These are phyloP conservation scores for Geoglossum glabrum DNA, from an alignment of 495 filamentous ascomycete species.

Conservation along the genomic window DNA sequence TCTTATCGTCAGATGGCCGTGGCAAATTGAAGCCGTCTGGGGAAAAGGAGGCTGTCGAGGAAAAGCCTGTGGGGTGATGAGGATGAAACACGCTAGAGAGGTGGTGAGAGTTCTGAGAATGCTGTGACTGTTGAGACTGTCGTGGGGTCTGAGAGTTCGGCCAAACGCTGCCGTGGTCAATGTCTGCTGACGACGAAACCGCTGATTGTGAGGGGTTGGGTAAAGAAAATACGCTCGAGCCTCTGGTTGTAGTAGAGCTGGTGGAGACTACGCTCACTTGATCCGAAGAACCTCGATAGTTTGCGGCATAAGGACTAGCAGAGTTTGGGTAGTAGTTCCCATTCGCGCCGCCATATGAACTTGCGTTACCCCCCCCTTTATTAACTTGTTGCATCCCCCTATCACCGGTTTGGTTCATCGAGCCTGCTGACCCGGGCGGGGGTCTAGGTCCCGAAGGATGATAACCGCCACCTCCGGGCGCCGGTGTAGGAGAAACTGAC, in stretches of 20 bases:
- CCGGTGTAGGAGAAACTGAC: conserved; percentile 35
- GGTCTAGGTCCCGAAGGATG: conserved; percentile 50
- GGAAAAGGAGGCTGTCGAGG: conserved; percentile 28
- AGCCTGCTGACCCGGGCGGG: conserved; percentile 26
- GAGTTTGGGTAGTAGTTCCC: conserved; percentile 41
- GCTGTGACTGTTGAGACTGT: conserved; percentile 3
- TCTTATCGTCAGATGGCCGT: conserved; percentile 58
- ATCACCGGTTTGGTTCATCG: not conserved
- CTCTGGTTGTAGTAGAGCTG: conserved; percentile 35
- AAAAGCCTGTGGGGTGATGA: conserved; percentile 19
- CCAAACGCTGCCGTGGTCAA: conserved; percentile 19
- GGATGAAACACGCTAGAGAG: conserved; percentile 5
- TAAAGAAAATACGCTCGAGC: conserved; percentile 41
- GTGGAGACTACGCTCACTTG: conserved; percentile 34
- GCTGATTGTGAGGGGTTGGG: conserved; percentile 42
- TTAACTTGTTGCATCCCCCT: conserved; percentile 45
- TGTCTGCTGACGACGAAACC: conserved; percentile 22
- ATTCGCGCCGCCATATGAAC: conserved; percentile 25
- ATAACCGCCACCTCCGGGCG: conserved; percentile 27
- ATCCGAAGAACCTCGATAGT: conserved; percentile 49
- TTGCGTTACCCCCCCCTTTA: conserved; percentile 31
- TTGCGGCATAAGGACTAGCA: conserved; percentile 44
- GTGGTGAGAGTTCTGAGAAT: conserved; percentile 3
- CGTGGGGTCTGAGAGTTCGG: conserved; percentile 7
- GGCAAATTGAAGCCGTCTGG: conserved; percentile 43